Evolutionary conservation across 805 yeast genomes (phyloP), one percentile per base, ranked within the genome.

Genomic region (Candida namnaoensis): DNA sequence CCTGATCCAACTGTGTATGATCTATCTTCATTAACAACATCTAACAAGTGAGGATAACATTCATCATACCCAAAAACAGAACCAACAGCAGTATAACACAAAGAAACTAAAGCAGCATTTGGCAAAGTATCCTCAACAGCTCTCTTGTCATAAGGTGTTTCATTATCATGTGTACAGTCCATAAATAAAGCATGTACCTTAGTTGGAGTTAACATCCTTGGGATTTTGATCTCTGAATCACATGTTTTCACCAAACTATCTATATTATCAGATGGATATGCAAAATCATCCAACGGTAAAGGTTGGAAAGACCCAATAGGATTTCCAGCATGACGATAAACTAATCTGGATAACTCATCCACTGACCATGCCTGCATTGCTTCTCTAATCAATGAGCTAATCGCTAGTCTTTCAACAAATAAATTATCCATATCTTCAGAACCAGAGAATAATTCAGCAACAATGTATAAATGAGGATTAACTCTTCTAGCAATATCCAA

Each of bases 91-190:
- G 95, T 85, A 1, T 95, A 79, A 53, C 98, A 90, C 58, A 91
- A 76, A 0, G 97, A 82, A 5, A 93, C 97, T 40, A 91, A 68
- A 0, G 96, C 99, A 4, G 97, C 97, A 53, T 84, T 91, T 9
- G 97, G 95, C 36, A 91, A 69, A 0, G 98, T 90, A 55, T 91
- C 99, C 56, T 90, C 96, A 1, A 87, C 82, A 0, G 96, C 88
- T 57, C 98, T 77, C 62, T 84, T 88, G 51, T 91, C 95, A 36
- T 71, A 74, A 2, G 97, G 95, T 19, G 80, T 82, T 62, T 88
- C 93, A 56, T 91, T 91, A 60, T 91, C 99, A 60, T 91, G 99
- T 2, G 98, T 90, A 55, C 97, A 91, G 57, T 93, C 98, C 97
- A 93, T 91, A 52, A 91, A 83, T 51, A 93, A 68, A 0, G 98